These are phyloP conservation scores for Aechmea fasciata DNA, from an alignment of 176 grass and related monocot species.

Conservation along the genomic window DNA sequence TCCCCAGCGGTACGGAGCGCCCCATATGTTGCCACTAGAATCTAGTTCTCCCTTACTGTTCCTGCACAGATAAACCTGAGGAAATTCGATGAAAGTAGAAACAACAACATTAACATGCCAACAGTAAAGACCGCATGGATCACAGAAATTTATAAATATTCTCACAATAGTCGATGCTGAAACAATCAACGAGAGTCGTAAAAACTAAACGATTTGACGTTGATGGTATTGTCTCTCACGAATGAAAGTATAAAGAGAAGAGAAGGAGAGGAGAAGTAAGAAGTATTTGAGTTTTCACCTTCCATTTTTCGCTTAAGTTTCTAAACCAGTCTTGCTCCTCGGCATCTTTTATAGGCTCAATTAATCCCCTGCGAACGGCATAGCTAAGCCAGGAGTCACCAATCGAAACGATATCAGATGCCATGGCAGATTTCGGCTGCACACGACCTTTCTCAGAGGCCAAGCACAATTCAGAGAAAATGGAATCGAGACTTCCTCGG, in stretches of 20 bases:
- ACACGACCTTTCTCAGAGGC: slow-evolving; percentile 56
- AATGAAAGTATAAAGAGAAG: background rate
- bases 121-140: background rate
- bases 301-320: slow-evolving; percentile 67
- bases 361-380: slow-evolving; percentile 52
- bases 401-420: slow-evolving; percentile 60
- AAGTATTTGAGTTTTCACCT: slow-evolving; percentile 39
- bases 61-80: slow-evolving; percentile 89
- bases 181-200: background rate
- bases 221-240: background rate
- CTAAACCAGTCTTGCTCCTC: slow-evolving; percentile 71
- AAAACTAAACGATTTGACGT: background rate
- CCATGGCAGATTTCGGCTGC: slow-evolving; percentile 57
- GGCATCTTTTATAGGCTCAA: slow-evolving; percentile 58
- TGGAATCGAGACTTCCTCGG: slow-evolving; percentile 35
- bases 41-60: slow-evolving; percentile 76
- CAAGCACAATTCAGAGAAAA: slow-evolving; percentile 60
- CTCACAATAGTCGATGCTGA: background rate
- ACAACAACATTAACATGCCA: slow-evolving; percentile 6
- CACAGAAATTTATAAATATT: background rate
- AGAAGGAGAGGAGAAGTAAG: background rate
- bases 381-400: slow-evolving; percentile 81
- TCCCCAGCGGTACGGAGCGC: slow-evolving; percentile 77
- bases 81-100: slow-evolving; percentile 61
- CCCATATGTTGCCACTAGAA: slow-evolving; percentile 69